Evolutionary conservation across 2,329 filamentous ascomycete genomes (phyloP), one percentile per base, ranked within the genome.

Genomic region (Orbilia quercus): DNA sequence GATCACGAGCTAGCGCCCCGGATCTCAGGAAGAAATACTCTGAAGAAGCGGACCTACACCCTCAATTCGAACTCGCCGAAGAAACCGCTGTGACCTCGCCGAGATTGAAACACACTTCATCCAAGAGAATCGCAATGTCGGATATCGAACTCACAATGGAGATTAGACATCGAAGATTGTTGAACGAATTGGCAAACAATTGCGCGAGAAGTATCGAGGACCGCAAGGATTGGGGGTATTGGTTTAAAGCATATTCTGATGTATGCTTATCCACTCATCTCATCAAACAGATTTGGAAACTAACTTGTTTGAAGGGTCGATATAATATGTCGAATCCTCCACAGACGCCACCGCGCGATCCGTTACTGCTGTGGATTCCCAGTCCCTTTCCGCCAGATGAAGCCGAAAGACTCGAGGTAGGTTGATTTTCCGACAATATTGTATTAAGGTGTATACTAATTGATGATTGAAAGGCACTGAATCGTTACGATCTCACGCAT

Each of bases 301-400:
- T 28, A n/a, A 47, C 22, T 23, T 14, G 22, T 50, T 34, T 31
- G 20, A 42, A 81, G 78, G 80, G 80, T 2, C 75, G 77, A 16
- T 81, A 77, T 64, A 81, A 79, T 53, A 54, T 80, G 38, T 78
- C 75, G 1, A 77, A 77, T 47, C 80, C 80, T 14, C 80, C 80
- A n/a, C 63, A 77, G 18, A 79, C 79, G 22, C 80, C 80, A 14
- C 75, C 75, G 14, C 72, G 76, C 3, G 75, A 76, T 14, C 22
- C 44, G 7, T 72, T 60, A 6, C 80, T 80, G 31, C 36, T 63
- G 14, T 73, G 69, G 69, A 66, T 73, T 12, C 60, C 60, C 2
- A 66, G 60, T 9, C 69, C 69, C 1, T 73, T 73, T 36, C 69
- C 69, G 12, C 45, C 48, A 23, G 54, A 66, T 20, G 69, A 73